Evolutionary conservation across 352 stramenopile genomes (phyloP).

Genomic region (Globisporangium middletonii): DNA sequence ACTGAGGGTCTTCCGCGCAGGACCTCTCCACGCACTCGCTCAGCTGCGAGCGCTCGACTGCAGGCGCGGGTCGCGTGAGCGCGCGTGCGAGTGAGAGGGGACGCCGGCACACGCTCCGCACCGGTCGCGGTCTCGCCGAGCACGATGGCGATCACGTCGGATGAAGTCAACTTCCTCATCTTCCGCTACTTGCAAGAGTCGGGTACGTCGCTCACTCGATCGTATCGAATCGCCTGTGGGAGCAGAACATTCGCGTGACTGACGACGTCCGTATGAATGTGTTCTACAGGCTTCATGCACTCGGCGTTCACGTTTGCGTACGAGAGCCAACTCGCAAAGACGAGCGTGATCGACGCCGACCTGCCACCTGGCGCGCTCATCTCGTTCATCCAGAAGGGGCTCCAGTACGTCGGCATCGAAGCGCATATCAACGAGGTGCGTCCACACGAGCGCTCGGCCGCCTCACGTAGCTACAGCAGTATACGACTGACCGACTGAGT

Average conservation of each 20-base stretch:
- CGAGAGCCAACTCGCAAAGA: slow-evolving; percentile 94
- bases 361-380: slow-evolving; percentile 96
- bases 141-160: slow-evolving; percentile 88
- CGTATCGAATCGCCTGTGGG: not conserved
- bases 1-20: not conserved
- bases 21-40: not conserved
- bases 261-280: not conserved
- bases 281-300: slow-evolving; percentile 89
- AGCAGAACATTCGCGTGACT: not conserved
- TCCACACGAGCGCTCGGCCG: not conserved
- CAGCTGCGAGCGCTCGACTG: not conserved
- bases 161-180: slow-evolving; percentile 98
- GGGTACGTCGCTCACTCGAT: slow-evolving; percentile 30
- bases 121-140: not conserved
- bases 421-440: slow-evolving; percentile 84
- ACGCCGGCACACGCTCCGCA: not conserved
- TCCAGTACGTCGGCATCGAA: slow-evolving; percentile 93
- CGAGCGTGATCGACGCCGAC: slow-evolving; percentile 88
- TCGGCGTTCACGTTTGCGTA: slow-evolving; percentile 98
- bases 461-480: slow-evolving; percentile 14
- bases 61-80: not conserved
- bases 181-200: slow-evolving; percentile 97
- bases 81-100: not conserved
- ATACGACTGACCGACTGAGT: slow-evolving; percentile 16
- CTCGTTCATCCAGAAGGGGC: slow-evolving; percentile 97